A percentile compares a stretch with the other conserved stretches of the same genome.
phyloP scores from a whole-genome alignment of 192 early-diverging fungal species.

The Entomortierella beljakovae region DNA sequence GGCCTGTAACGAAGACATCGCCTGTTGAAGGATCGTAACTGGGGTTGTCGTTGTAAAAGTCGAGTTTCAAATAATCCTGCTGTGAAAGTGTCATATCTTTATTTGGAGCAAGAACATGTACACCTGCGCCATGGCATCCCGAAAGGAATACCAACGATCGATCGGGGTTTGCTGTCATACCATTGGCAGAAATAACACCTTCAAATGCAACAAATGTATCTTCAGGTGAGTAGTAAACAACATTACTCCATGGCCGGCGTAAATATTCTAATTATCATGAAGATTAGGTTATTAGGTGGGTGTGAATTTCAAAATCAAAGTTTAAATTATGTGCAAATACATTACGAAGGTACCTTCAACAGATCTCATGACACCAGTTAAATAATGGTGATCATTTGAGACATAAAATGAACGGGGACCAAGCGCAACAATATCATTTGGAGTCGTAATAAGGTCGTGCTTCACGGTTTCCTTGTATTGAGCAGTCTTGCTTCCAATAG shows the following conservation, averaged over 20 bases:
- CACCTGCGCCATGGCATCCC: conserved; percentile 23
- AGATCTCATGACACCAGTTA: conserved; percentile 29
- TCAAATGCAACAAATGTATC: conserved; percentile 27
- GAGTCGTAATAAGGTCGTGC: conserved; percentile 62
- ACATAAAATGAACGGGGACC: conserved; percentile 67
- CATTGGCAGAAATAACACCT: conserved; percentile 25
- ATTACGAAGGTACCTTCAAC: conserved; percentile 46
- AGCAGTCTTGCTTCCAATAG: conserved; percentile 51
- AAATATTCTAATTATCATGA: neutral
- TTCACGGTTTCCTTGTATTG: conserved; percentile 62
- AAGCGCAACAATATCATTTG: conserved; percentile 68
- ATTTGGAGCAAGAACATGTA: conserved; percentile 21
- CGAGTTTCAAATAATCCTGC: conserved; percentile 25
- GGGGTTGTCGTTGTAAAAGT: conserved; percentile 45
- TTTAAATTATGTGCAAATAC: neutral
- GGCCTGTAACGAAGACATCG: conserved; percentile 20
- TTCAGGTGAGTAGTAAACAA: conserved; percentile 44
- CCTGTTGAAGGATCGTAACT: conserved; percentile 18
- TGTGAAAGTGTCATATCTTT: conserved; percentile 3
- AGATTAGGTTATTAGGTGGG: neutral
- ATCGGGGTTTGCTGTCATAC: conserved; percentile 31
- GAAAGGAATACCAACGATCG: conserved; percentile 26
- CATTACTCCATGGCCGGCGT: conserved; percentile 30
- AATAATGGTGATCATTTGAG: conserved; percentile 63
- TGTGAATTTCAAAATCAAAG: neutral